phyloP scores from a whole-genome alignment of 78 protist species.

The Planoprotostelium fungivorum region DNA sequence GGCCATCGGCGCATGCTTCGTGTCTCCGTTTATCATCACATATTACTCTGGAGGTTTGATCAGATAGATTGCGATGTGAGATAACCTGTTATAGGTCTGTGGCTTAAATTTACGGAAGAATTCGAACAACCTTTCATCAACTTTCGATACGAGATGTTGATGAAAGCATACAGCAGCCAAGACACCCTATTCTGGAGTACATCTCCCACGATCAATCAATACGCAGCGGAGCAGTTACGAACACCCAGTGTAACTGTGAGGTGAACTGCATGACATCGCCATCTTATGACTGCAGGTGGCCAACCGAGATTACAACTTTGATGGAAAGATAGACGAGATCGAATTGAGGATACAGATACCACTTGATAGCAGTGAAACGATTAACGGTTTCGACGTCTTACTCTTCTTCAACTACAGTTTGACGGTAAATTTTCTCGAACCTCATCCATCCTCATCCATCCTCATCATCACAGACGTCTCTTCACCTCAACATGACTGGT shows the following conservation, averaged over 20 bases:
- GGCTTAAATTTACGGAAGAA: not conserved
- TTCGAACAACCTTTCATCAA: not conserved
- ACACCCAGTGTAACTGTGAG: not conserved
- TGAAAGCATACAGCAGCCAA: not conserved
- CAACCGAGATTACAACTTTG: not conserved
- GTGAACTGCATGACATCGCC: not conserved
- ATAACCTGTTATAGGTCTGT: not conserved
- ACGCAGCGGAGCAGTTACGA: not conserved
- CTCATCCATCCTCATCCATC: not conserved
- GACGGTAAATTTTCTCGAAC: not conserved
- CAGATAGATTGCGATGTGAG: not conserved
- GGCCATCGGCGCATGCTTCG: not conserved
- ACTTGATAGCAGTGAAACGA: not conserved
- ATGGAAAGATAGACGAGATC: not conserved
- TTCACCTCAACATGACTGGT: not conserved
- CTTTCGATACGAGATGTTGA: not conserved
- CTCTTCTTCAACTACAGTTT: not conserved
- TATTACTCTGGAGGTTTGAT: not conserved
- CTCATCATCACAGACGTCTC: not conserved
- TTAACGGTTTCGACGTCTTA: not conserved
- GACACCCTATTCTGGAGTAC: not conserved
- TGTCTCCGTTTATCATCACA: not conserved
- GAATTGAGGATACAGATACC: not conserved
- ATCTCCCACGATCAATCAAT: not conserved
- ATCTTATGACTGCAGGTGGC: not conserved